A percentile compares a stretch with the other conserved stretches of the same genome.
Evolutionary conservation across 2,329 filamentous ascomycete species (phyloP).

Genomic region (Knoxdaviesia capensis): DNA sequence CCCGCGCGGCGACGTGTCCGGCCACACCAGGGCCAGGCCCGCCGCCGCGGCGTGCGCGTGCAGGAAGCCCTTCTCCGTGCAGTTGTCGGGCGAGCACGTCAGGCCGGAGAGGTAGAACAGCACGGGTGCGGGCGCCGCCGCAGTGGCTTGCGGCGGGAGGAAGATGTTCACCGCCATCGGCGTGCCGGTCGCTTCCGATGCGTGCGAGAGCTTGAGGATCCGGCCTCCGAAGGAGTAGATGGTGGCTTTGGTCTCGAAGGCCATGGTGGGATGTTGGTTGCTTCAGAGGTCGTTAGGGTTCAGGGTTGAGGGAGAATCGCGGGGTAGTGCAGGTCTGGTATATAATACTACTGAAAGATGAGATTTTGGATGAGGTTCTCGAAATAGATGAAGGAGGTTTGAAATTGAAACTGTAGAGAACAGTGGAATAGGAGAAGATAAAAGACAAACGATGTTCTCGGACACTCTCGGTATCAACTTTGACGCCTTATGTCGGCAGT

Average conservation of each 20-base stretch:
- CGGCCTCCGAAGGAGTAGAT: slow-evolving; percentile 88
- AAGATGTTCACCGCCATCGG: slow-evolving; percentile 89
- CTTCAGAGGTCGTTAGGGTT: not conserved
- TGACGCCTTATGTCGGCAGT: too few relatives aligned
- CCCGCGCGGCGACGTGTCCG: slow-evolving; percentile 83
- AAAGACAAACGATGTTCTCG: too few relatives aligned
- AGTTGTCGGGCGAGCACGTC: slow-evolving; percentile 85
- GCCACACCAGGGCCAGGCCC: slow-evolving; percentile 83
- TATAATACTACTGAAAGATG: too few relatives aligned
- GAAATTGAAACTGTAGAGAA: too few relatives aligned
- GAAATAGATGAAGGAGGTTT: too few relatives aligned
- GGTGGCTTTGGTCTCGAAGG: slow-evolving; percentile 73
- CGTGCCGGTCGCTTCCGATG: slow-evolving; percentile 57
- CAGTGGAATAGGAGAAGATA: too few relatives aligned
- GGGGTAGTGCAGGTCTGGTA: slow-evolving; percentile 1
- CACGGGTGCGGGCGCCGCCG: slow-evolving; percentile 43
- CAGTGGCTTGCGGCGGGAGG: slow-evolving; percentile 52
- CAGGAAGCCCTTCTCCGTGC: slow-evolving; percentile 72
- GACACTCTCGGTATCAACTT: too few relatives aligned
- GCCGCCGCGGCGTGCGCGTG: slow-evolving; percentile 60
- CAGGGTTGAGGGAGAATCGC: slow-evolving; percentile 2
- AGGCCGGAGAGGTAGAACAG: slow-evolving; percentile 87
- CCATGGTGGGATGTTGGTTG: slow-evolving; percentile 30
- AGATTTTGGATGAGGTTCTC: too few relatives aligned
- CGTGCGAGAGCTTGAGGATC: slow-evolving; percentile 82